Base-by-base conservation (phyloP, 1,139 yeast species). In the Hanseniaspora sp. region DNA sequence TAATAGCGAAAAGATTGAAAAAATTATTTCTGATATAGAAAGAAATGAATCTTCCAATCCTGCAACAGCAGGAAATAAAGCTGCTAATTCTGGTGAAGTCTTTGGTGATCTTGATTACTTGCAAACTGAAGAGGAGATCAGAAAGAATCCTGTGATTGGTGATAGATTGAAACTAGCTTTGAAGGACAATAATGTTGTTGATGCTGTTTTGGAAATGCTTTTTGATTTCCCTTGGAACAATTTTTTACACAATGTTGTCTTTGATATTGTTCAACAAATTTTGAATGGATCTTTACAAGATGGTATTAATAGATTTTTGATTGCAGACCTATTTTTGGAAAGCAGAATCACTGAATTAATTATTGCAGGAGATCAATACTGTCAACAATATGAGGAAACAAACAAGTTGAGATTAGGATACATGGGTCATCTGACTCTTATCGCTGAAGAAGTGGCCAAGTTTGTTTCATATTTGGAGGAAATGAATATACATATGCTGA, bases 191-290 rank as follows among this genome's bases (percentile, higher is more conserved):
- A 79, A 80, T 58, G 85, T 92, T 57, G 77, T 92, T 52, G 75
- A 82, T 40, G 82, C 88, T 43, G 87, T 92, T 54, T 70, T 90
- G 55, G 73, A 79, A 35, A 88, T 92, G 95, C 88, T 92, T 66
- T 87, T 87, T 75, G 78, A 79, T 63, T 92, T 88, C 67, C 96
- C 97, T 4, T 92, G 99, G 98, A 92, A 92, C 69, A 92, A 92
- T 66, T 92, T 92, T 64, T 74, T 94, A 67, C 99, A 92, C 70
- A 92, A 92, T 64, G 98, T 92, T 57, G 97, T 92, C 5, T 94
- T 92, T 70, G 99, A 92, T 68, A 86, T 92, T 63, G 95, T 92
- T 40, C 99, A 92, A 70, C 99, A 92, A 69, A 85, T 92, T 17
- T 78, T 92, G 65, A 90, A 88, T 69, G 98, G 97, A 0, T 86